These are phyloP conservation scores for Allium fistulosum DNA, from an alignment of 106 monocot species.

Conservation along the genomic window DNA sequence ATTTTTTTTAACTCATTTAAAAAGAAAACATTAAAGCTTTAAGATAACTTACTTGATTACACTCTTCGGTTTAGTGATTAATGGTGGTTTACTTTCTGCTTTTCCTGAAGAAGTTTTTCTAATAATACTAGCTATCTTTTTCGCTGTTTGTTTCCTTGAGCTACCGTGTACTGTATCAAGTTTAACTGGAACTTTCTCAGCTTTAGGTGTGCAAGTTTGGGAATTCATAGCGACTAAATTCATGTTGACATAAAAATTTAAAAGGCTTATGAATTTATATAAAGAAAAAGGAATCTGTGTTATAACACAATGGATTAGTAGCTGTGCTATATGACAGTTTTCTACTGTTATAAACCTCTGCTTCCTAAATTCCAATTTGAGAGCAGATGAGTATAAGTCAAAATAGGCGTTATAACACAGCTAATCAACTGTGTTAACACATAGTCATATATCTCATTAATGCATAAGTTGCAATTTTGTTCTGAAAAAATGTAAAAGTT, in stretches of 20 bases:
- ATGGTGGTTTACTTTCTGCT: constrained; percentile 14
- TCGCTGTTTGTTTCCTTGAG: constrained; percentile 30
- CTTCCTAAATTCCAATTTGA: no score
- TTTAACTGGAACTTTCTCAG: constrained; percentile 3
- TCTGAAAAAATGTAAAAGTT: no score
- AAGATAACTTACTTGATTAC: constrained; percentile 15
- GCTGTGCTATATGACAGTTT: no score
- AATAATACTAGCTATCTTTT: constrained; percentile 18
- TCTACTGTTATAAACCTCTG: no score
- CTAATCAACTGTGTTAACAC: no score
- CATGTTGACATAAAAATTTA: neutral
- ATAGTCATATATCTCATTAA: no score
- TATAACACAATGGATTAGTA: no score
- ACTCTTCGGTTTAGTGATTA: constrained; percentile 17
- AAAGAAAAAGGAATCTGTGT: neutral
- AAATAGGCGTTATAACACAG: no score
- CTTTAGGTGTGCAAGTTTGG: constrained; percentile 9
- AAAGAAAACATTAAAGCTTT: neutral
- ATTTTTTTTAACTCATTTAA: neutral
- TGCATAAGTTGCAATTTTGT: no score
- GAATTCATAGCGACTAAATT: neutral
- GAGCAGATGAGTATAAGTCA: no score
- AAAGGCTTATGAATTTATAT: neutral
- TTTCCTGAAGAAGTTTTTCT: constrained; percentile 24
- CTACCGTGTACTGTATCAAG: constrained; percentile 3